Conservation (phyloP, 1,284 basidiomycete species). For the Chalciporus sp. region DNA sequence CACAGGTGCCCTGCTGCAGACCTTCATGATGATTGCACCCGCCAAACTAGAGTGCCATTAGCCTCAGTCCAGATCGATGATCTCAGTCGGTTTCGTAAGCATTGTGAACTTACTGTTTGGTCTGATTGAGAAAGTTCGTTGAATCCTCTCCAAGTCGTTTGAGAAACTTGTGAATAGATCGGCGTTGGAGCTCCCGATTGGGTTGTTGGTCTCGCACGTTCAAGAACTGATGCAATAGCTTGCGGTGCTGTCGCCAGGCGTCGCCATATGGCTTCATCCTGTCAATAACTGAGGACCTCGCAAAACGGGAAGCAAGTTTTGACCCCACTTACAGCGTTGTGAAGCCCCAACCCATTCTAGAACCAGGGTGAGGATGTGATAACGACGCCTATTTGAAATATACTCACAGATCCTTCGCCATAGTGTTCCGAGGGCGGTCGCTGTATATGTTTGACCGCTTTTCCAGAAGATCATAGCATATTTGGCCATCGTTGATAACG, state of each 20-base stretch:
- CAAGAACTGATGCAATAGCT: conserved; percentile 6
- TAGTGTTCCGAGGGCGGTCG: conserved; percentile 6
- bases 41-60: neutral
- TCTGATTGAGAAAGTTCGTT: conserved; percentile 1
- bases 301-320: neutral
- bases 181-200: conserved; percentile 3
- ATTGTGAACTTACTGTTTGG: neutral
- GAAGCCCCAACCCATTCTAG: conserved; percentile 6
- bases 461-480: conserved; percentile 5
- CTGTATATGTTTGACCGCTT: conserved; percentile 6
- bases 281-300: neutral
- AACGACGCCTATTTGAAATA: neutral
- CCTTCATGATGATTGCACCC: conserved; percentile 5
- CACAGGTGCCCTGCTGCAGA: neutral
- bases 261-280: conserved; percentile 11
- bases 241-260: conserved; percentile 4
- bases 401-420: conserved; percentile 5
- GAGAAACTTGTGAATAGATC: neutral
- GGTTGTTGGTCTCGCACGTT: conserved; percentile 1
- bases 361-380: neutral
- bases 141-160: neutral
- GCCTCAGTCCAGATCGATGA: neutral
- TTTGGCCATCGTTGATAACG: conserved; percentile 2
- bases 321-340: neutral
- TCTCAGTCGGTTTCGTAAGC: no score